Evolutionary conservation across 1,284 basidiomycete genomes (phyloP), one percentile per base, ranked within the genome.

Genomic region (Fomitiporia mediterranea): DNA sequence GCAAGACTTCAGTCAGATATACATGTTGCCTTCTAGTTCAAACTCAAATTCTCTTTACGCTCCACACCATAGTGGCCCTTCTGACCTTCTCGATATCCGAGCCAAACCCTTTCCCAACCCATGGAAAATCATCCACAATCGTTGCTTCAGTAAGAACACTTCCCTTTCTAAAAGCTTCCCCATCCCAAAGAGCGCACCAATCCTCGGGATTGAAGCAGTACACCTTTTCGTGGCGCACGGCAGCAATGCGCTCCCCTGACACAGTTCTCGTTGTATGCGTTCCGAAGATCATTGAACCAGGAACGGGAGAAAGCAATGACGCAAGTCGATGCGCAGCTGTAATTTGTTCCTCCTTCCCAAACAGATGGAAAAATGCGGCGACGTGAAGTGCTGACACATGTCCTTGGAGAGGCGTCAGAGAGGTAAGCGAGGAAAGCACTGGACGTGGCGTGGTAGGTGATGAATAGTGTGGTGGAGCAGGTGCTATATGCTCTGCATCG

Each of bases 1-100:
- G 83, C 77, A 0, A 80, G 82, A 59, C 80, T 71, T 66, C 39
- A n/a, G n/a, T n/a, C n/a, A n/a, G n/a, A n/a, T n/a, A n/a, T n/a
- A n/a, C n/a, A n/a, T n/a, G n/a, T n/a, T n/a, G n/a, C n/a, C n/a
- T n/a, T 43, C 21, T 8, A 43, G 11, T 43, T 9, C 2, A 13
- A 8, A 17, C 23, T 51, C 27, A 51, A 9, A 51, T 3, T 27
- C 50, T 28, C 23, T 28, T 51, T 4, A 51, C 35, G 35, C 13
- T 28, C 53, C 53, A 54, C 30, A 47, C 34, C 53, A 54, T 54
- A 13, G 43, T 17, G 3, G 19, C 6, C 28, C 35, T 44, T 40
- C 15, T 17, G 6, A 17, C 27, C 28, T 44, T 13, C 23, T 34
- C 51, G 9, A 13, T 23, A 30, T 23, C 27, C 3, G 5, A 19